Evolutionary conservation across 345 rosid genomes (phyloP).

Genomic region (Lepidium africanum): DNA sequence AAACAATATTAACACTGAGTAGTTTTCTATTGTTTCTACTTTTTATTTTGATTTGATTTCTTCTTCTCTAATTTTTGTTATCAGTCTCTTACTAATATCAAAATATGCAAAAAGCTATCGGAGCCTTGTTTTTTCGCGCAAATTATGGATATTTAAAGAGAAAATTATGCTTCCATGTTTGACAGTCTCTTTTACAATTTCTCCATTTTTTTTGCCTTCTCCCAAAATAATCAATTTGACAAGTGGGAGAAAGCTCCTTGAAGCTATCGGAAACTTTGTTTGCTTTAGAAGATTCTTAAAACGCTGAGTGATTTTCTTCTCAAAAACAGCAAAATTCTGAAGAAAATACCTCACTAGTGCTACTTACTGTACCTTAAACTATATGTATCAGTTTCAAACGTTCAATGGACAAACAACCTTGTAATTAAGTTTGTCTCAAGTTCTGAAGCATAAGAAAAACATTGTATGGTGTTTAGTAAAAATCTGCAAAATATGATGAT

Average conservation of each 20-base stretch:
- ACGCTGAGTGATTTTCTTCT: too few species aligned
- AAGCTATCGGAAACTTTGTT: too few species aligned
- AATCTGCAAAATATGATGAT: neutral
- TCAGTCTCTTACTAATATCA: conserved; percentile 35
- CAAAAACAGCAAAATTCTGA: too few species aligned
- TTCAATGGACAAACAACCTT: neutral
- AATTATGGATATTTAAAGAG: conserved; percentile 24
- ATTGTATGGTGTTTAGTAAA: neutral
- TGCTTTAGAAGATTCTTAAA: too few species aligned
- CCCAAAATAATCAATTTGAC: too few species aligned
- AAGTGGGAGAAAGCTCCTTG: too few species aligned
- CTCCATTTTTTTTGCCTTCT: neutral
- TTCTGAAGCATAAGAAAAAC: neutral
- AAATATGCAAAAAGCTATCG: conserved; percentile 32
- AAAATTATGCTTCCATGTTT: conserved; percentile 11
- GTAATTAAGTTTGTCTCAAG: neutral
- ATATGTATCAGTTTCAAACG: neutral
- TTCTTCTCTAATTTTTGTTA: conserved; percentile 17
- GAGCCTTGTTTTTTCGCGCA: conserved; percentile 58
- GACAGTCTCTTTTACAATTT: conserved; percentile 7
- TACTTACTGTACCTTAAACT: neutral
- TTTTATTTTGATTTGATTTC: conserved; percentile 10
- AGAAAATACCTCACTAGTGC: too few species aligned
- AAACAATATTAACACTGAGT: conserved; percentile 5
- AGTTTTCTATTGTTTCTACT: conserved; percentile 10